Base-by-base conservation (phyloP, 2,329 filamentous ascomycete genomes). In the Ophiostoma sp. region DNA sequence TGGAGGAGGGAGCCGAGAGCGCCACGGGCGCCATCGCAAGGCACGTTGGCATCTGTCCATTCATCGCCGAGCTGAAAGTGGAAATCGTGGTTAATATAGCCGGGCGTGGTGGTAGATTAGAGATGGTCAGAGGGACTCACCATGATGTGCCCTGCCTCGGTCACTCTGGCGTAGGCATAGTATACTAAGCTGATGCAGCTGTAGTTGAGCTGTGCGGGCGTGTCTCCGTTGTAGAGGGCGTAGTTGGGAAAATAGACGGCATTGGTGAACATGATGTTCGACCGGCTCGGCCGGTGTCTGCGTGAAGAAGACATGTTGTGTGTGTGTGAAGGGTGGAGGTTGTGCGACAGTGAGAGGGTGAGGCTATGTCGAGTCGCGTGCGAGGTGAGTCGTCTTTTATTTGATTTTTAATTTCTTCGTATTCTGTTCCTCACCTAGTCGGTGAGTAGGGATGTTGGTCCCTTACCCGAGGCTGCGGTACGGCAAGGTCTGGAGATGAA, bases 221-320 rank as follows among this genome's bases (percentile, higher is more conserved):
- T 92, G 78, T 93, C 89, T 76, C 91, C 88, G 73, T 87, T 86
- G 82, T 94, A 94, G 77, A 94, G 88, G 74, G 90, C 86, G 83
- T 89, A 90, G 82, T 93, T 95, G n/a, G 92, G 92, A 81, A 93
- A 96, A 83, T 95, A 96, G 22, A 94, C 91, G 28, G 91, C 93
- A 81, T 96, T 96, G 78, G 88, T 88, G 79, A 85, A 87, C 82
- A 89, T 87, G 75, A 90, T 84, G 74, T 81, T 83, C 31, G 83
- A 82, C 55, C 82, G 80, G 80, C 84, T 86, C 50, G 82, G 79
- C 77, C 85, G 82, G 75, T 84, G 81, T 80, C 82, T 86, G 78
- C 83, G 84, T 59, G 84, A 80, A 28, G 81, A 84, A 17, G 83
- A 82, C 69, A 83, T 84, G 39, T 15, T 55, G 36, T 70, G 66